These are phyloP conservation scores for Salix viminalis DNA, from an alignment of 345 rosid genomes.

Conservation along the genomic window DNA sequence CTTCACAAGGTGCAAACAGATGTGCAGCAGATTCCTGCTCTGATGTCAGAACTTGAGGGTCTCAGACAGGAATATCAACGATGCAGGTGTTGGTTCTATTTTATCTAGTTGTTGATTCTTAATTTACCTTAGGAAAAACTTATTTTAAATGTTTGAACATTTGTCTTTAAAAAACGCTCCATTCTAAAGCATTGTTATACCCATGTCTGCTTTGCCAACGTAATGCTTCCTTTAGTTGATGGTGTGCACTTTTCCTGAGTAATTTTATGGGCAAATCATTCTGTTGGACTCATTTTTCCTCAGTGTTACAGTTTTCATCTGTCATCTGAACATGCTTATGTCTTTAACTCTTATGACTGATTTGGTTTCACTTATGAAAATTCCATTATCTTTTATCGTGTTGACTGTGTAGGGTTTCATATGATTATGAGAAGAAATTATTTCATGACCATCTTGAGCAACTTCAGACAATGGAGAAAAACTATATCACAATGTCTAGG, in stretches of 20 bases:
- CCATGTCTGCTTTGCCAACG: background rate
- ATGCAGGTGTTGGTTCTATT: slow-evolving; percentile 59
- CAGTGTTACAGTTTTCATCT: no score
- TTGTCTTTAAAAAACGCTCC: background rate
- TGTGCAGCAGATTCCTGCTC: slow-evolving; percentile 70
- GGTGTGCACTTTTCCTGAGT: no score
- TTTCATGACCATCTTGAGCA: slow-evolving; percentile 89
- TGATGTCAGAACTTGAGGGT: slow-evolving; percentile 73
- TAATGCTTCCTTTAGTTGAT: background rate
- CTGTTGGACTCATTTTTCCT: no score
- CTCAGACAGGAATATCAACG: slow-evolving; percentile 88
- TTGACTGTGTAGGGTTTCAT: slow-evolving; percentile 62
- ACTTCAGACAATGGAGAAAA: slow-evolving; percentile 88
- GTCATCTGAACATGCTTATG: no score
- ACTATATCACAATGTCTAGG: slow-evolving; percentile 75
- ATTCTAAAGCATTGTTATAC: background rate
- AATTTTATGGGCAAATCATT: no score
- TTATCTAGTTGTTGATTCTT: slow-evolving; percentile 7
- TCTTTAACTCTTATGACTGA: background rate
- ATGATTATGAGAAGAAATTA: slow-evolving; percentile 79
- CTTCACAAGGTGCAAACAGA: slow-evolving; percentile 69
- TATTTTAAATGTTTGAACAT: background rate
- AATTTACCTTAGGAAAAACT: slow-evolving; percentile 1
- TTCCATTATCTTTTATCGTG: background rate
- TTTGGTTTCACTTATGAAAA: background rate